Evolutionary conservation across 2,329 filamentous ascomycete genomes (phyloP), one percentile per base, ranked within the genome.

Genomic region (Botryotinia calthae): DNA sequence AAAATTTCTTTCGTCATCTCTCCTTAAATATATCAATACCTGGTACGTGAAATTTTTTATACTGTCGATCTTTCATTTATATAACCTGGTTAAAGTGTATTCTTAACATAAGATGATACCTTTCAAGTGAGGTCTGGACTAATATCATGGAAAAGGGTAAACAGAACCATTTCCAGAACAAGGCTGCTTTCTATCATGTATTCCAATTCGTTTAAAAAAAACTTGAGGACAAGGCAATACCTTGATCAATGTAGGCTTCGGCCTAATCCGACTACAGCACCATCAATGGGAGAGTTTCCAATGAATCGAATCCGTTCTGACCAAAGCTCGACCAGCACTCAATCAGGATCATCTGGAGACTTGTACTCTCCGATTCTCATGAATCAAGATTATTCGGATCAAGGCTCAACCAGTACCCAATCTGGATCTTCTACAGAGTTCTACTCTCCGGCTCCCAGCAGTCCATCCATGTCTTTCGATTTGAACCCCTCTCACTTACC

Each of bases 271-370:
- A 61, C 54, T 31, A 20, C 42, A 46, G 31, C 20, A 20, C 20
- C 63, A 40, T 31, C 31, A n/a, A 51, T 72, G 18, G 68, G 68
- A 28, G 72, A 54, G 44, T 54, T 46, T 37, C 22, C 51, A 28
- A 71, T 72, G 70, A 68, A 40, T 68, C 70, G 70, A 61, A 31
- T 70, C 22, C 46, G 46, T 56, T 73, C 71, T 70, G 40, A 73
- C 37, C 44, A 56, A 58, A 73, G 71, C 67, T 70, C 66, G 25
- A 59, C 28, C 59, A 73, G 71, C 46, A 70, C 66, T n/a, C 71
- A 70, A 64, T 73, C 71, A 28, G 31, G 37, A 28, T 73, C 46
- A 46, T 73, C 58, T 48, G 40, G 40, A 18, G 42, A 46, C 20
- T 61, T 46, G 25, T 64, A 64, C 28, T 70, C 42, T n/a, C 58